Evolutionary conservation across 1,284 basidiomycete species (phyloP).

Genomic region (Apiotrichum veenhuisii): DNA sequence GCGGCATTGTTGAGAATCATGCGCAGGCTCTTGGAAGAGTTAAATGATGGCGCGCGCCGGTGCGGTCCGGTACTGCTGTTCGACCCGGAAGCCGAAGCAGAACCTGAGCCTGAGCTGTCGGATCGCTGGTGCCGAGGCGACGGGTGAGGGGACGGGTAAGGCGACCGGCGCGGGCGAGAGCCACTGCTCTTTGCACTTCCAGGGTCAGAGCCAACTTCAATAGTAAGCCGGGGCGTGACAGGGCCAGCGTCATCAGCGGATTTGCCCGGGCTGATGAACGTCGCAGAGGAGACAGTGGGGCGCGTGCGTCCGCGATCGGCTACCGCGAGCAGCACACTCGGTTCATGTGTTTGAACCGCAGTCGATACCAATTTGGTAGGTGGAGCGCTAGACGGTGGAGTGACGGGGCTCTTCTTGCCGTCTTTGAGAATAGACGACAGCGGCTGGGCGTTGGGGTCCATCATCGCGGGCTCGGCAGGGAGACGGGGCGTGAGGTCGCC

Average conservation of each 20-base stretch:
- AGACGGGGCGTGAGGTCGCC: background rate
- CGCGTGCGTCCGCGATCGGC: background rate
- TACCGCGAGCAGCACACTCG: background rate
- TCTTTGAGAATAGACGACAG: background rate
- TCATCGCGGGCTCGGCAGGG: background rate
- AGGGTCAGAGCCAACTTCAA: background rate
- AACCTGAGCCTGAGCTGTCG: background rate
- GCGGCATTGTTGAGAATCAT: background rate
- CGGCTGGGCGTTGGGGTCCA: too few relatives aligned
- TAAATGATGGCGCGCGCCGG: background rate
- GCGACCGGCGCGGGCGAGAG: conserved; percentile 5
- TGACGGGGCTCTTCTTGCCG: background rate
- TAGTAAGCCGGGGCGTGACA: conserved; percentile 5
- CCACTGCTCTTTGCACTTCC: background rate
- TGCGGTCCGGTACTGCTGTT: background rate
- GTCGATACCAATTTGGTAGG: background rate
- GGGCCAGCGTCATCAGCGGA: background rate
- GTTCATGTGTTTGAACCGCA: background rate
- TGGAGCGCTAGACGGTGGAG: too few relatives aligned
- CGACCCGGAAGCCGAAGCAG: too few relatives aligned
- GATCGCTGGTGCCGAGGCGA: background rate
- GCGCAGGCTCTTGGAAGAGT: background rate
- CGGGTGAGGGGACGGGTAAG: conserved; percentile 6
- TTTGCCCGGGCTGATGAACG: background rate
- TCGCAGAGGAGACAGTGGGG: background rate